phyloP scores from a whole-genome alignment of 2,329 filamentous ascomycete genomes.

The Xylaria hypoxylon region DNA sequence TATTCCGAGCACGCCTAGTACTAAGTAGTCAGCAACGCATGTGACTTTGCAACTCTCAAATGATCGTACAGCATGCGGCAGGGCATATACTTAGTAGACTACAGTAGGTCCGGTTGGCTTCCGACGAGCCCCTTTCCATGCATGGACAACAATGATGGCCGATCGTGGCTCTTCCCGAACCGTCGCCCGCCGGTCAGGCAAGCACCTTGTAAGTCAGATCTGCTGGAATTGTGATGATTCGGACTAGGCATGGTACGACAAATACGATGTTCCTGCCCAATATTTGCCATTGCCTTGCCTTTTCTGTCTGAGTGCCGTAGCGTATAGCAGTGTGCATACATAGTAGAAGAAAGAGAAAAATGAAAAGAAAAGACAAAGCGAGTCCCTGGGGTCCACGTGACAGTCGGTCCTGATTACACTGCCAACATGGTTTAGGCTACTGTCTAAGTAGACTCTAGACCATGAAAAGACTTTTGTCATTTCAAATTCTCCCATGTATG shows the following conservation, averaged over 20 bases:
- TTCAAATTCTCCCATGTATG: slow-evolving; percentile 20
- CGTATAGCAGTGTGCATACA: neutral
- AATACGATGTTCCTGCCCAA: slow-evolving; percentile 31
- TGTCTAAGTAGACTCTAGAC: too few species aligned
- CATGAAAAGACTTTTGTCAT: slow-evolving; percentile 15
- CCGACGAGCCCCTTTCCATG: slow-evolving; percentile 23
- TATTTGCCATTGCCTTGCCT: slow-evolving; percentile 16
- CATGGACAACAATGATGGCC: slow-evolving; percentile 26
- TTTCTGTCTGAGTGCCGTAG: neutral
- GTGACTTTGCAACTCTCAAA: slow-evolving; percentile 8
- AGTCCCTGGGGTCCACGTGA: slow-evolving; percentile 16
- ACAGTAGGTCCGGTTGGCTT: slow-evolving; percentile 22
- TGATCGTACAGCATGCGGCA: neutral
- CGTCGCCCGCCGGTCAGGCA: slow-evolving; percentile 14
- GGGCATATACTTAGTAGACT: neutral
- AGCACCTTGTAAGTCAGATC: slow-evolving; percentile 7
- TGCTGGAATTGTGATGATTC: slow-evolving; percentile 11
- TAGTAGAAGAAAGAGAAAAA: too few species aligned
- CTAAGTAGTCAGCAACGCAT: neutral
- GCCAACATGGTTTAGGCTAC: too few species aligned
- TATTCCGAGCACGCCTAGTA: neutral
- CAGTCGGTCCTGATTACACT: neutral
- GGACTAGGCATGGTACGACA: slow-evolving; percentile 22
- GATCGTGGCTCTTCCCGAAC: slow-evolving; percentile 26
- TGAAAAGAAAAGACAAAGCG: neutral